Conservation (phyloP, 2,329 filamentous ascomycete species). For the Purpureocillium lavendulum region DNA sequence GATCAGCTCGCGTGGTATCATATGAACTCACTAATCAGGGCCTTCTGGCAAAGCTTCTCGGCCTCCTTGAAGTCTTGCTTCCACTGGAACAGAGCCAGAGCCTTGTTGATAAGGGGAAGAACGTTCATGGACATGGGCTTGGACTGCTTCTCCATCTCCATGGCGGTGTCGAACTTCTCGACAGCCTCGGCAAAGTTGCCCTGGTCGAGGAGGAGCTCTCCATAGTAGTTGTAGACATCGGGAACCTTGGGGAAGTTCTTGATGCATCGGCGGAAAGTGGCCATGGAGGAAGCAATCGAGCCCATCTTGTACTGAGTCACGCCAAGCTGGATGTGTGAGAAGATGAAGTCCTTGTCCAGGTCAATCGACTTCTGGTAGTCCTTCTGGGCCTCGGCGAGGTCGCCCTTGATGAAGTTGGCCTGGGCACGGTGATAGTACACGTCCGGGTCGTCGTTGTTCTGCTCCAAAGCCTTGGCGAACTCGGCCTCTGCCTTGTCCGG, state of each 20-base stretch:
- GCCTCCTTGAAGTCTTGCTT: conserved; percentile 94
- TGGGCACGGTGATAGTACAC: conserved; percentile 99
- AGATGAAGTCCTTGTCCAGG: conserved; percentile 92
- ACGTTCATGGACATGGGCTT: conserved; percentile 97
- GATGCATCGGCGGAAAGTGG: conserved; percentile 87
- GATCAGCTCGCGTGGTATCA: conserved; percentile 4
- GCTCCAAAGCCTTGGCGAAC: conserved; percentile 75
- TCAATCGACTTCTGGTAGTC: conserved; percentile 99
- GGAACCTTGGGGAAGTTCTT: conserved; percentile 97
- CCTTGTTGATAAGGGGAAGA: conserved; percentile 96
- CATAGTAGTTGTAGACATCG: conserved; percentile 99
- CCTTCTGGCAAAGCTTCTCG: conserved; percentile 94
- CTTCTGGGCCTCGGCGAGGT: conserved; percentile 88
- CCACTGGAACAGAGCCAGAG: conserved; percentile 93
- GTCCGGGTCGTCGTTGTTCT: conserved; percentile 85
- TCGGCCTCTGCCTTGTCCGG: conserved; percentile 81
- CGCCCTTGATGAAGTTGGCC: conserved; percentile 93
- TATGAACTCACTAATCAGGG: conserved; percentile 73
- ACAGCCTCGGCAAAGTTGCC: conserved; percentile 92
- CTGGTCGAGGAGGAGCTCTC: conserved; percentile 92
- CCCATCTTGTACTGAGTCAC: conserved; percentile 93
- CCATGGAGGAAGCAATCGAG: background rate
- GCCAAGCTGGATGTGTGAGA: conserved; percentile 97
- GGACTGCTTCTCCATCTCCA: conserved; percentile 93
- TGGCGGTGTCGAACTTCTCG: conserved; percentile 96